Percentiles rank a stretch among this genome's conserved stretches.
Conservation (phyloP, 148 eudicot species). For the Diospyros kaki region DNA sequence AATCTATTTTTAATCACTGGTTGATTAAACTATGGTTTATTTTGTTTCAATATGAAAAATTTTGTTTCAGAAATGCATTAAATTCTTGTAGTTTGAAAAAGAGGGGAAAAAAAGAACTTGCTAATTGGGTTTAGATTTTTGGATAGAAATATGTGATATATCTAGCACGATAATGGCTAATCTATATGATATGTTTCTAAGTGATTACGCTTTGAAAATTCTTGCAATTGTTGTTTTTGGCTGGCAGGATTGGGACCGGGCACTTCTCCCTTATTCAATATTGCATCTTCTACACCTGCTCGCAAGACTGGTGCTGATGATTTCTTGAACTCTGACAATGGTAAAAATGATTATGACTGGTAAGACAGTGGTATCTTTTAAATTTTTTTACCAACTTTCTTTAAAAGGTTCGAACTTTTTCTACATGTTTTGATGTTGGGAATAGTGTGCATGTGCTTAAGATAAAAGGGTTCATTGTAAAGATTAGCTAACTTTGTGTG, state of each 20-base stretch:
- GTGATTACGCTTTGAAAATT: conserved; percentile 9
- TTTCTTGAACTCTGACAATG: conserved; percentile 77
- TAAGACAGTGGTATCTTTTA: conserved; percentile 26
- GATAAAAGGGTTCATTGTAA: not conserved
- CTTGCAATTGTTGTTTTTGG: conserved; percentile 15
- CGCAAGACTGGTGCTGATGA: conserved; percentile 74
- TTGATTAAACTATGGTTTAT: not conserved
- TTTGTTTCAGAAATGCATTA: not conserved
- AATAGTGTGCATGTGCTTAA: not conserved
- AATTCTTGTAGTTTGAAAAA: not conserved
- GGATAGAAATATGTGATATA: not conserved
- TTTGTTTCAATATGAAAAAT: not conserved
- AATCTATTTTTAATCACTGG: not conserved
- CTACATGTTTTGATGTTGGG: not conserved
- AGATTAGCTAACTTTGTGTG: not conserved
- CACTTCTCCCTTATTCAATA: conserved; percentile 59
- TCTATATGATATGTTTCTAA: not conserved
- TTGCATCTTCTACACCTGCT: conserved; percentile 47
- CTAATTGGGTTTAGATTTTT: not conserved
- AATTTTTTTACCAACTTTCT: not conserved
- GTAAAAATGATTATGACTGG: conserved; percentile 96
- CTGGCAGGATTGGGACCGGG: conserved; percentile 62
- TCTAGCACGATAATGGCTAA: not conserved
- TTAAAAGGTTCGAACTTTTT: not conserved
- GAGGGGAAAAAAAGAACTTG: not conserved